Percentiles rank a stretch among this genome's conserved stretches.
Conservation (phyloP, 1,139 yeast species). For the Candida albicans region DNA sequence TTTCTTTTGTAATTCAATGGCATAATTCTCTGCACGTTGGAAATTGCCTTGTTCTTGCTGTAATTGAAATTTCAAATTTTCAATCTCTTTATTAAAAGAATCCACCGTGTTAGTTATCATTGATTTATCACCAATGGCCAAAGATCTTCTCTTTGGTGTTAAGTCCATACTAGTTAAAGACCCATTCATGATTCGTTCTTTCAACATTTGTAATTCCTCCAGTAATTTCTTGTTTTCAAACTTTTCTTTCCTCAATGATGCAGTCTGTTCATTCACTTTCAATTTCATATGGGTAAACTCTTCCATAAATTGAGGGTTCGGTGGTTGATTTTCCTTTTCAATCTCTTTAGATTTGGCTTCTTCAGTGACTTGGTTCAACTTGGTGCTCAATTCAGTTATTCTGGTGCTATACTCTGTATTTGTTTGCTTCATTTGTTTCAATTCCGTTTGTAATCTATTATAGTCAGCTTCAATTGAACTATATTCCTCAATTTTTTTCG, state of each 20-base stretch:
- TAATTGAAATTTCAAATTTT: constrained; percentile 33
- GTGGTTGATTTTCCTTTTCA: constrained; percentile 44
- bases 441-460: constrained; percentile 34
- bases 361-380: constrained; percentile 23
- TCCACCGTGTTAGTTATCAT: constrained; percentile 22
- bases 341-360: constrained; percentile 19
- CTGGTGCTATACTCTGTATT: constrained; percentile 29
- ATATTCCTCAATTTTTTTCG: constrained; percentile 9
- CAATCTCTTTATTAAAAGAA: constrained; percentile 33
- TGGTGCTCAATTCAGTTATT: constrained; percentile 25
- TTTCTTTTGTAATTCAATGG: constrained; percentile 48
- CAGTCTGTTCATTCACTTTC: constrained; percentile 53
- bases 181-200: constrained; percentile 35
- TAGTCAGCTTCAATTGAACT: constrained; percentile 18
- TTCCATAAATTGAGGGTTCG: constrained; percentile 35
- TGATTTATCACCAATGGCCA: constrained; percentile 36
- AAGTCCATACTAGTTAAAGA: constrained; percentile 20
- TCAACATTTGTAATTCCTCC: constrained; percentile 61
- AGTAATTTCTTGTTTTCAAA: constrained; percentile 54
- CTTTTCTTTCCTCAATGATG: constrained; percentile 49
- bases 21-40: constrained; percentile 48
- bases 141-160: constrained; percentile 32
- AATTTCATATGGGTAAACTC: constrained; percentile 53
- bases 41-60: constrained; percentile 45
- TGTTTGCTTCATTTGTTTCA: constrained; percentile 28